These are phyloP conservation scores for Eucalyptus tenuipes DNA, from an alignment of 345 rosid species.

Conservation along the genomic window DNA sequence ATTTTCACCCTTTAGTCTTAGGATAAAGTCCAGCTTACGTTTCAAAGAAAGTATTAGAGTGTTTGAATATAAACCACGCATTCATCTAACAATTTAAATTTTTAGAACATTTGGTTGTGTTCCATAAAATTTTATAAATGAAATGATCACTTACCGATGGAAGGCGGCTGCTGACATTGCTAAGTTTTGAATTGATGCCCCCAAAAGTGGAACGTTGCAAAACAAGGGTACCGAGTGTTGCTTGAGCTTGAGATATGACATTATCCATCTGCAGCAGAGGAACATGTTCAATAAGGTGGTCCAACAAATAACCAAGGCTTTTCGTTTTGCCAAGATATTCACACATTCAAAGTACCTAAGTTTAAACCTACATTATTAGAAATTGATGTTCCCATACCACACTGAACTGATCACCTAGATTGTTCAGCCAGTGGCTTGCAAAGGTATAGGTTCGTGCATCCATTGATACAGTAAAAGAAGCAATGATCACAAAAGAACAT, in stretches of 20 bases:
- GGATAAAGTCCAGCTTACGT: neutral
- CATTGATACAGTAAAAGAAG: neutral
- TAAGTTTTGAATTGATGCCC: constrained; percentile 86
- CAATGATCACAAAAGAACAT: neutral
- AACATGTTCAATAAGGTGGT: neutral
- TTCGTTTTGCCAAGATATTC: neutral
- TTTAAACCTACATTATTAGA: neutral
- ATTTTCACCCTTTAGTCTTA: neutral
- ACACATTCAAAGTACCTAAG: neutral
- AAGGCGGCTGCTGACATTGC: constrained; percentile 85
- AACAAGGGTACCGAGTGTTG: constrained; percentile 77
- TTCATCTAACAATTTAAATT: neutral
- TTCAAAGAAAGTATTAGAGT: neutral
- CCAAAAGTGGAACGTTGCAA: constrained; percentile 91
- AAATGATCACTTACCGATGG: constrained; percentile 48
- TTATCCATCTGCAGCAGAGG: constrained; percentile 59
- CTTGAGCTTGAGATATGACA: constrained; percentile 95
- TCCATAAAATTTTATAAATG: neutral
- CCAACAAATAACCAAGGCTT: neutral
- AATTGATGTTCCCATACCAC: neutral
- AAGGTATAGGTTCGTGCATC: neutral
- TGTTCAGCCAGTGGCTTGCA: neutral
- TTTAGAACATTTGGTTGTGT: neutral
- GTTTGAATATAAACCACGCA: neutral
- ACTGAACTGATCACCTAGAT: neutral